Percentiles rank a stretch among this genome's conserved stretches.
Conservation (phyloP, 1,284 basidiomycete species). For the Leccinum solheimii region DNA sequence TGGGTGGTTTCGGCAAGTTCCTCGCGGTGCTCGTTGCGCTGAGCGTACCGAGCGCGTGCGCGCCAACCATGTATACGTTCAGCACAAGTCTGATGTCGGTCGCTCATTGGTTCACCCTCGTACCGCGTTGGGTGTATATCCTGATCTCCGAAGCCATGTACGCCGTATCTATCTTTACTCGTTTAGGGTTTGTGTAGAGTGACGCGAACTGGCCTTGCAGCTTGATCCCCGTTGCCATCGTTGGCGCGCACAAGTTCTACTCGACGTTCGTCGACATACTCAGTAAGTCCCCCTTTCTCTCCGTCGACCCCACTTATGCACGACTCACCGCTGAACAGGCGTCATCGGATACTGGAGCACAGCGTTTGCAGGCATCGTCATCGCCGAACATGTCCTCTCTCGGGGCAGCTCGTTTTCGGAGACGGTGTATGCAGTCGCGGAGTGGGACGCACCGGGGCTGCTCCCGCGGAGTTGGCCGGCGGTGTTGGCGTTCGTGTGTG, state of each 20-base stretch:
- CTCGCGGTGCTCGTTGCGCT: slow-evolving; percentile 45
- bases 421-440: slow-evolving; percentile 20
- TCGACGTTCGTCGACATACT: slow-evolving; percentile 56
- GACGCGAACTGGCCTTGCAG: slow-evolving; percentile 31
- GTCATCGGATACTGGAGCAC: slow-evolving; percentile 64
- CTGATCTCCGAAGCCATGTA: slow-evolving; percentile 72
- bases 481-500: slow-evolving; percentile 45
- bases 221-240: slow-evolving; percentile 58
- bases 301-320: background rate
- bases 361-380: slow-evolving; percentile 52
- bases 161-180: slow-evolving; percentile 16
- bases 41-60: slow-evolving; percentile 56
- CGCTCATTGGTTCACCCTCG: slow-evolving; percentile 42
- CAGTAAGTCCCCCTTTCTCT: slow-evolving; percentile 36
- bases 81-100: slow-evolving; percentile 74
- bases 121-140: slow-evolving; percentile 76
- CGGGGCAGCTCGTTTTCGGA: slow-evolving; percentile 40
- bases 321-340: slow-evolving; percentile 27
- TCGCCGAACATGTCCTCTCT: slow-evolving; percentile 61
- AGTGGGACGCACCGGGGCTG: slow-evolving; percentile 24
- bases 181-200: background rate
- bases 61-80: slow-evolving; percentile 77
- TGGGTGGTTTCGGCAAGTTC: slow-evolving; percentile 61
- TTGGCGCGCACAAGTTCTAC: slow-evolving; percentile 61
- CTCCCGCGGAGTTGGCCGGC: slow-evolving; percentile 39